Base-by-base conservation (phyloP, 208 protist genomes). In the Balamuthia mandrillaris region DNA sequence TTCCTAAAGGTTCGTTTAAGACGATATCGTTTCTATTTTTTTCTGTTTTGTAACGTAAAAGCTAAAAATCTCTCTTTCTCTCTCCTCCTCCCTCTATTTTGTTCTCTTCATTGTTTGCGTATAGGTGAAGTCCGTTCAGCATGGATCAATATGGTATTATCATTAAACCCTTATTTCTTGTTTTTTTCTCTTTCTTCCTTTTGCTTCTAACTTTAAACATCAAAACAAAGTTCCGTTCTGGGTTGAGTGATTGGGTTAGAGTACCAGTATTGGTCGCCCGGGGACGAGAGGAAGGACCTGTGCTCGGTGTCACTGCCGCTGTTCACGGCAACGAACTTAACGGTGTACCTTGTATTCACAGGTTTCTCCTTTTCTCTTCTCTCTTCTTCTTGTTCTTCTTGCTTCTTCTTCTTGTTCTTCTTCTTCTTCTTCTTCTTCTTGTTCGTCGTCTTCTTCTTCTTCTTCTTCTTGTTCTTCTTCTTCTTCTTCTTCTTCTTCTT, bases 271-370 rank as follows among this genome's bases (percentile, higher is more conserved):
- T 81, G 18, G 72, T 81, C 14, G 72, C 72, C 9, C 72, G 72
- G 14, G 72, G 72, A 14, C 0, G 35, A 24, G 72, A 81, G 41
- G 77, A 83, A 16, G 84, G 84, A 21, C 70, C 70, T 5, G 45
- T 77, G 16, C 63, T 87, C 1, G 84, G 84, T 35, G 37, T 87
- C 63, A 87, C 84, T 14, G 72, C 84, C 0, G 70, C 74, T n/a
- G 54, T 87, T 16, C 84, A 87, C 49, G 84, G 84, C 51, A 87
- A 87, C 42, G 84, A 87, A 39, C 44, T 87, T 65, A 84, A 82
- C 45, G 84, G 84, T 7, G 79, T 87, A 29, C 84, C 84, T 5
- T 41, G 79, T 63, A 87, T 87, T 39, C 84, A 84, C 42, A 21
- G 54, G 16, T 45, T 88, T 7, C 82, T 88, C 42, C 5, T 45